Conservation (phyloP, 495 filamentous ascomycete genomes). For the Alectoria sarmentosa region DNA sequence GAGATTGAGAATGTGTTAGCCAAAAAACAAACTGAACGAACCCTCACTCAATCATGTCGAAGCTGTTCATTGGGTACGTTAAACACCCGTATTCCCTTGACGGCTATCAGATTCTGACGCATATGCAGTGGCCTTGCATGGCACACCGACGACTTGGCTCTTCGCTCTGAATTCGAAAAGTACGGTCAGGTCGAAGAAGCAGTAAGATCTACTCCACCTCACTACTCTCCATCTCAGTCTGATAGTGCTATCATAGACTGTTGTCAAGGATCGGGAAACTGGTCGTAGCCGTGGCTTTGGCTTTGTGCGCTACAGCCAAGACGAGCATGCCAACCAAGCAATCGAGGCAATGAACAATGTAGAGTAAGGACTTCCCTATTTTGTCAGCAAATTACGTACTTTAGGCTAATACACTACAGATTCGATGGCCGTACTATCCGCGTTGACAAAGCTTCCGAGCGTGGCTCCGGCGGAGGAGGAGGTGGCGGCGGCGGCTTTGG, state of each 20-base stretch:
- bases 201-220: slow-evolving; percentile 48
- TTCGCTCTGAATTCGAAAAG: slow-evolving; percentile 81
- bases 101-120: slow-evolving; percentile 14
- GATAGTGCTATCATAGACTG: slow-evolving; percentile 52
- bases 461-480: slow-evolving; percentile 39
- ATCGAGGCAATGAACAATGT: slow-evolving; percentile 85
- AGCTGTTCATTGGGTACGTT: slow-evolving; percentile 84
- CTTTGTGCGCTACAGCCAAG: slow-evolving; percentile 81
- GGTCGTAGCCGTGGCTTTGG: slow-evolving; percentile 94
- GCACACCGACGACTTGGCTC: slow-evolving; percentile 84
- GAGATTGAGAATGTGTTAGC: slow-evolving; percentile 34
- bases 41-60: slow-evolving; percentile 56
- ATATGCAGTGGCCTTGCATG: slow-evolving; percentile 82
- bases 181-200: slow-evolving; percentile 89
- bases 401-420: slow-evolving; percentile 39
- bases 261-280: slow-evolving; percentile 96
- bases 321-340: slow-evolving; percentile 76
- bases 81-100: slow-evolving; percentile 6
- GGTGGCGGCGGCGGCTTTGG: slow-evolving; percentile 41
- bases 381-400: background rate
- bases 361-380: slow-evolving; percentile 56
- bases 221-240: slow-evolving; percentile 23
- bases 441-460: slow-evolving; percentile 92
- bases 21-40: slow-evolving; percentile 25
- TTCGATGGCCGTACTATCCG: slow-evolving; percentile 96